Evolutionary conservation across 1,139 yeast species (phyloP).

Genomic region (Taphrina betulina): DNA sequence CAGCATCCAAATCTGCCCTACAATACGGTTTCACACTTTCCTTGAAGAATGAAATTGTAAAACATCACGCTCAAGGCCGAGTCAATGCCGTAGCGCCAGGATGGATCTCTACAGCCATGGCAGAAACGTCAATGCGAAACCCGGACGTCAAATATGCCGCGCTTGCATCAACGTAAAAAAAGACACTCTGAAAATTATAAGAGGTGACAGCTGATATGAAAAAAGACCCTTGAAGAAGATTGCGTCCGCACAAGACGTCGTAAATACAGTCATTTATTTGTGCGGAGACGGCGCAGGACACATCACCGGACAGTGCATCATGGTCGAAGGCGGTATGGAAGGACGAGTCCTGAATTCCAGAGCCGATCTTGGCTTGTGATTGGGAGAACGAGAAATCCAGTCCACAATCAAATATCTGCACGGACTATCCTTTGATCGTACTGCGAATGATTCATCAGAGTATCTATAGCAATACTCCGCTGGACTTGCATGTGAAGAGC

Average conservation of each 20-base stretch:
- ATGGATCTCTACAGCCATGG: constrained; percentile 26
- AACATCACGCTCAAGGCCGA: constrained; percentile 11
- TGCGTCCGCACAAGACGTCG: constrained; percentile 26
- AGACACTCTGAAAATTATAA: too few relatives aligned
- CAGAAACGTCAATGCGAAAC: constrained; percentile 6
- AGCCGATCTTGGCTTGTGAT: too few relatives aligned
- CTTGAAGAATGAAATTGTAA: constrained; percentile 27
- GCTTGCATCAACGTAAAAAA: constrained; percentile 17
- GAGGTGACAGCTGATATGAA: too few relatives aligned
- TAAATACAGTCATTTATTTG: constrained; percentile 14
- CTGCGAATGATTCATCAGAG: too few relatives aligned
- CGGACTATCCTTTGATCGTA: too few relatives aligned
- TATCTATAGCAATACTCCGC: too few relatives aligned
- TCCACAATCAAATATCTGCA: too few relatives aligned
- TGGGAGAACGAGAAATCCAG: too few relatives aligned
- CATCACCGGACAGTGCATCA: constrained; percentile 30
- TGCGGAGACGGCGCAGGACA: constrained; percentile 13
- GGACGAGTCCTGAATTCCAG: constrained; percentile 24
- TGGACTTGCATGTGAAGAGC: too few relatives aligned
- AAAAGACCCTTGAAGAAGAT: constrained; percentile 24
- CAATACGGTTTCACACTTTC: constrained; percentile 29
- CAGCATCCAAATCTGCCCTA: constrained; percentile 25
- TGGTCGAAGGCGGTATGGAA: constrained; percentile 31
- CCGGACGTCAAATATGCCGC: constrained; percentile 24
- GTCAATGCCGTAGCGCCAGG: constrained; percentile 33